Percentiles rank a stretch among this genome's conserved stretches.
phyloP scores from a whole-genome alignment of 2,329 filamentous ascomycete genomes.

The Alternaria tenuissima region DNA sequence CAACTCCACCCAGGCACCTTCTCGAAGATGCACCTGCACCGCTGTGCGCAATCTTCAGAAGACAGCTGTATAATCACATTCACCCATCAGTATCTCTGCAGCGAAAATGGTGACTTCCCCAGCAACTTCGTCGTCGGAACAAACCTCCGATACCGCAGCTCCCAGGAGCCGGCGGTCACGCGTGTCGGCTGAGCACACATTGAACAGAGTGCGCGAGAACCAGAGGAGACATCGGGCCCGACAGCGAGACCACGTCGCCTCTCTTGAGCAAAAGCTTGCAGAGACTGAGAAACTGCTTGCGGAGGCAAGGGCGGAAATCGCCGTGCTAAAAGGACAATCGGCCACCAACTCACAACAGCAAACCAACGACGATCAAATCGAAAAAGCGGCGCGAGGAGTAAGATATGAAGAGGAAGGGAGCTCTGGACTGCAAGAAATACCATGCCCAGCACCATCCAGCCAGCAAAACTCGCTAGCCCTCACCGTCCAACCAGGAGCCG shows the following conservation, averaged over 20 bases:
- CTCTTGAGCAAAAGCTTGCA: slow-evolving; percentile 49
- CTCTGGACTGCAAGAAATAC: not conserved
- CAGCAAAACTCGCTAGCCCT: slow-evolving; percentile 8
- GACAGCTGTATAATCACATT: not conserved
- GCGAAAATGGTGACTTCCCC: slow-evolving; percentile 7
- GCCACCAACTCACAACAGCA: slow-evolving; percentile 16
- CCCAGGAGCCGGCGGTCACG: slow-evolving; percentile 25
- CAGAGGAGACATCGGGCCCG: slow-evolving; percentile 61
- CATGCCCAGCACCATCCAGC: not conserved
- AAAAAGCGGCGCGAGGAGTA: not conserved
- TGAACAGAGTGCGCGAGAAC: slow-evolving; percentile 60
- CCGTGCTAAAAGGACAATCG: slow-evolving; percentile 25
- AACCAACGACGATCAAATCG: not conserved
- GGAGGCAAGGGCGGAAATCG: slow-evolving; percentile 39
- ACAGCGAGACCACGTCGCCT: slow-evolving; percentile 52
- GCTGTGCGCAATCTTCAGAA: not conserved
- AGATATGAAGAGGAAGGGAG: not conserved
- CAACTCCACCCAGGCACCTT: slow-evolving; percentile 11
- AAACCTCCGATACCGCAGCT: slow-evolving; percentile 16
- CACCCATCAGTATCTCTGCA: not conserved
- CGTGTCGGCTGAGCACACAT: slow-evolving; percentile 47
- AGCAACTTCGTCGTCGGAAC: slow-evolving; percentile 20
- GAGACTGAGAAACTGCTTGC: slow-evolving; percentile 39
- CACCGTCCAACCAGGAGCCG: slow-evolving; percentile 1
- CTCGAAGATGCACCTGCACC: not conserved